Base-by-base conservation (phyloP, 768 basidiomycete species). In the Hygrophorus pudorinus region DNA sequence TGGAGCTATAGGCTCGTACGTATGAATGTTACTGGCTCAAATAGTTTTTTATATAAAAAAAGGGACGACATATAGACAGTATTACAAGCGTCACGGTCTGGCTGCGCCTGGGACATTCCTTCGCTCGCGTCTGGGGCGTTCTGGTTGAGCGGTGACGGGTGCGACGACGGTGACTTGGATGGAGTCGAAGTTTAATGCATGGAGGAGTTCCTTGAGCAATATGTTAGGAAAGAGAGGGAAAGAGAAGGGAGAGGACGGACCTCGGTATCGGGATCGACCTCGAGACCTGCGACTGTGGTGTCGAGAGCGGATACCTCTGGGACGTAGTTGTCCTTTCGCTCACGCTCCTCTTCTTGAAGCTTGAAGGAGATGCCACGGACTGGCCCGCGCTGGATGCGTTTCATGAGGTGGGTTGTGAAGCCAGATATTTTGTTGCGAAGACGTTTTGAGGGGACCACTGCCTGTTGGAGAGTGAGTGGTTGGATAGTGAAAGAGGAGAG, bases 351-450 rank as follows among this genome's bases (percentile, higher is more conserved):
- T 63, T 98, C 96, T 66, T 99, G 96, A 56, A 99, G 85, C 70
- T 97, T 96, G 90, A 98, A 99, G 45, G 96, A 98, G 65, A 99
- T 99, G 57, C 96, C 96, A 53, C 92, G 90, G 52, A 99, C 96
- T 58, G 96, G 96, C 2, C 96, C 96, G 48, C 81, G 81, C 68
- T 96, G 91, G 59, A 99, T 99, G 60, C 96, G 92, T 79, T 92
- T 97, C 96, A 99, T 99, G 66, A 99, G 74, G 65, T 99, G 96
- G 58, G 96, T 99, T 48, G 96, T 99, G 81, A 98, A 99, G 38
- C 96, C 96, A 9, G 94, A 84, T 61, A 99, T 86, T 79, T 99
- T 99, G 87, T 99, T 99, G 63, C 96, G 82, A 58, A 99, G 81
- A 56, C 94, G 90, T 73, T 99, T 98, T 45, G 96, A 97, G 48